Percentiles rank a stretch among this genome's conserved stretches.
These are phyloP conservation scores for Magnusiomyces magnusii DNA, from an alignment of 1,139 yeast species.

Conservation along the genomic window DNA sequence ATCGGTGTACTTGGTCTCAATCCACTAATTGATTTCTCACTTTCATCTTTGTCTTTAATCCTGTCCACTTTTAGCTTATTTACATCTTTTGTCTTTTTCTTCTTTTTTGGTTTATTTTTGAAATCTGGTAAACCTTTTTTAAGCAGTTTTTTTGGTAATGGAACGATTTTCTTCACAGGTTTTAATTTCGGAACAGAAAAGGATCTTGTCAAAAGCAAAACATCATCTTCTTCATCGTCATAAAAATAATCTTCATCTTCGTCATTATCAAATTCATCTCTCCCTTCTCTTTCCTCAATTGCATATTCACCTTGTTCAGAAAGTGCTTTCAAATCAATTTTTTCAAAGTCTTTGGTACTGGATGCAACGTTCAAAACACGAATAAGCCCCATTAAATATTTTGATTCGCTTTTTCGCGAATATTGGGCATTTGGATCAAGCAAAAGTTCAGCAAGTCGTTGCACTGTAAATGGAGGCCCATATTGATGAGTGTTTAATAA, in stretches of 20 bases:
- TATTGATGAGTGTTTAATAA: conserved; percentile 31
- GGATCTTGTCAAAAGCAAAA: no score
- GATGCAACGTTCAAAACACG: conserved; percentile 34
- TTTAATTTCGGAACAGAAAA: no score
- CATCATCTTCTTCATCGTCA: neutral
- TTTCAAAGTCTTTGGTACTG: conserved; percentile 26
- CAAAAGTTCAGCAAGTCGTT: conserved; percentile 49
- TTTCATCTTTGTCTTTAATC: neutral
- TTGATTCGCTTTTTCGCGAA: conserved; percentile 31
- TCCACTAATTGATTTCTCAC: neutral
- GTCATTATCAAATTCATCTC: conserved; percentile 1
- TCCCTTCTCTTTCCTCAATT: neutral
- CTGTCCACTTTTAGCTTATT: neutral
- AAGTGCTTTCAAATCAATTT: conserved; percentile 10
- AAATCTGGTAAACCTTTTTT: no score
- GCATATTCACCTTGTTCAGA: conserved; percentile 7
- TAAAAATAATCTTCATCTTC: conserved; percentile 3
- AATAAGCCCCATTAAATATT: conserved; percentile 36
- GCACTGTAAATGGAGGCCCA: conserved; percentile 52
- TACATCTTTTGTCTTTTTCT: neutral
- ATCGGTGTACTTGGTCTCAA: no score
- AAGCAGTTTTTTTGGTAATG: no score
- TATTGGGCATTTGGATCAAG: conserved; percentile 38
- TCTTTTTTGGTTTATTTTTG: no score
- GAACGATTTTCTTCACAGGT: no score